Evolutionary conservation across 2,329 filamentous ascomycete genomes (phyloP).

Genomic region (Endoconidiophora laricicola): DNA sequence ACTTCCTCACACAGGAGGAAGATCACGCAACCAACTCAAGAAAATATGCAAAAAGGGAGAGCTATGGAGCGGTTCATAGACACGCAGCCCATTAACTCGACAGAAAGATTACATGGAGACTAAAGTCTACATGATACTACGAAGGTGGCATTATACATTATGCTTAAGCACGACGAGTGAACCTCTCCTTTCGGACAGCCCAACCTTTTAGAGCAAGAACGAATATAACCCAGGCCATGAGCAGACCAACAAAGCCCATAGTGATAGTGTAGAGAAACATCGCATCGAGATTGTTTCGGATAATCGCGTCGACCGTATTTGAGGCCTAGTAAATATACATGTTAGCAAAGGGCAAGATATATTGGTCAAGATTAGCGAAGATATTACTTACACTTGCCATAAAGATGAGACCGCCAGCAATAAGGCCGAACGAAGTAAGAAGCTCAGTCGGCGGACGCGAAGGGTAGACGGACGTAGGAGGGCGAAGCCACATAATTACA

Average conservation of each 20-base stretch:
- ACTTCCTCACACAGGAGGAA: not conserved
- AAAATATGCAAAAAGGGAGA: not conserved
- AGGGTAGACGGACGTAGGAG: conserved; percentile 63
- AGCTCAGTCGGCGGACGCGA: conserved; percentile 81
- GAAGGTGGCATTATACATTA: not conserved
- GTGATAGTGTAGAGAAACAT: conserved; percentile 90
- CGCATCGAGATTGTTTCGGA: conserved; percentile 59
- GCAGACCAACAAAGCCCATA: conserved; percentile 63
- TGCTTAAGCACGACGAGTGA: not conserved
- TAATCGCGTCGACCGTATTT: conserved; percentile 63
- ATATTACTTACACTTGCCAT: conserved; percentile 60
- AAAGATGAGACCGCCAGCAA: conserved; percentile 76
- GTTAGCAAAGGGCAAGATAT: conserved; percentile 14
- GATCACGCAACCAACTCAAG: not conserved
- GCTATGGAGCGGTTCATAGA: not conserved
- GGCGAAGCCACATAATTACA: conserved; percentile 59
- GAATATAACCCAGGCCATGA: conserved; percentile 73
- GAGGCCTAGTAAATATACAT: conserved; percentile 35
- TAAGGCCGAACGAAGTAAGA: conserved; percentile 71
- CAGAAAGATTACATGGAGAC: no score
- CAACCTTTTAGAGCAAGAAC: conserved; percentile 76
- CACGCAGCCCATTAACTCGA: not conserved
- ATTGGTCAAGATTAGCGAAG: not conserved
- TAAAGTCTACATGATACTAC: no score
- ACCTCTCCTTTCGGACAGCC: conserved; percentile 40